Conservation (phyloP, 129 eudicot genomes). For the Flaveria bidentis region DNA sequence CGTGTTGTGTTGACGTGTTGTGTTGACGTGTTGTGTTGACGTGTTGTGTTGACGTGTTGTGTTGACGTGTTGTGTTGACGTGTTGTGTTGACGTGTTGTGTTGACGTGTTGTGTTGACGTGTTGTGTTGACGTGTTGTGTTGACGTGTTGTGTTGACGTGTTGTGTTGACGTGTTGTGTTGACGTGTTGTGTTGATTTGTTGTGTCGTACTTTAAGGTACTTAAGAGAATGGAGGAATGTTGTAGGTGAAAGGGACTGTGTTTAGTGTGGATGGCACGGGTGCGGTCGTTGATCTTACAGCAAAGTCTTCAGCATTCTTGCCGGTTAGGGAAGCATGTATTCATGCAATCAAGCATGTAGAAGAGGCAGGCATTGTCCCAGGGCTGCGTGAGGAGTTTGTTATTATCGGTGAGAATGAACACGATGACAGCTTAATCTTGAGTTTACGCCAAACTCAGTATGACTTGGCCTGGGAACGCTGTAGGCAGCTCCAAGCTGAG, state of each 20-base stretch:
- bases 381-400: slow-evolving; percentile 72
- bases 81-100: too few species aligned
- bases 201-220: too few species aligned
- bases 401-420: slow-evolving; percentile 67
- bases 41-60: too few species aligned
- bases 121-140: too few species aligned
- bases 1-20: too few species aligned
- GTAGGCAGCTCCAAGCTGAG: slow-evolving; percentile 94
- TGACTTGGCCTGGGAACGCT: slow-evolving; percentile 95
- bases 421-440: slow-evolving; percentile 75
- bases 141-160: too few species aligned
- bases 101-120: too few species aligned
- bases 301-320: slow-evolving; percentile 83
- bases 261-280: slow-evolving; percentile 64
- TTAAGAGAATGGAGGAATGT: too few species aligned
- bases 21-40: too few species aligned
- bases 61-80: too few species aligned
- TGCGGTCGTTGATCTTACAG: slow-evolving; percentile 74
- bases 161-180: too few species aligned
- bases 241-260: slow-evolving; percentile 85
- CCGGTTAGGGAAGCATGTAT: slow-evolving; percentile 70
- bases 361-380: slow-evolving; percentile 84
- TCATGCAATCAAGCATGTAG: slow-evolving; percentile 56
- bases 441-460: slow-evolving; percentile 72
- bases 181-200: too few species aligned